A percentile compares a stretch with the other conserved stretches of the same genome.
These are phyloP conservation scores for Antrodiella citrinella DNA, from an alignment of 768 basidiomycete genomes.

Conservation along the genomic window DNA sequence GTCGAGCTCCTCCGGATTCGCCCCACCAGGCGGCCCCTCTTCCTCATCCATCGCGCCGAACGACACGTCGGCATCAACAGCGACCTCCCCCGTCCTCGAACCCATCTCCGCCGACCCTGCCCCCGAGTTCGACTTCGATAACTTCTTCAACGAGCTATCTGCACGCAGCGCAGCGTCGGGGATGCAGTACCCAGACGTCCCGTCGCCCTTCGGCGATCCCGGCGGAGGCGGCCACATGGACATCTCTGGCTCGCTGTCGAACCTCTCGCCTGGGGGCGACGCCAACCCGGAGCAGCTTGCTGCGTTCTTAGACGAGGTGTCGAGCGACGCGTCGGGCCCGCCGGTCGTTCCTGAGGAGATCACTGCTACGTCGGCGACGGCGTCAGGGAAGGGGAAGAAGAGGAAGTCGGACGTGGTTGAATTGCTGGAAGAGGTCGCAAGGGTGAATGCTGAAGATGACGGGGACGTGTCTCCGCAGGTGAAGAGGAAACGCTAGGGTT, in stretches of 20 bases:
- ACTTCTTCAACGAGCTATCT: constrained; percentile 33
- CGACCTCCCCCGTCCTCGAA: constrained; percentile 1
- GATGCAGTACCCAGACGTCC: not conserved
- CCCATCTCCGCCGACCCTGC: constrained; percentile 7
- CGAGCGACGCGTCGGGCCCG: constrained; percentile 5
- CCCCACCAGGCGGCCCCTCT: not conserved
- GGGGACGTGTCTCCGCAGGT: constrained; percentile 19
- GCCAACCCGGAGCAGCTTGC: constrained; percentile 30
- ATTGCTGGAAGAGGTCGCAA: constrained; percentile 11
- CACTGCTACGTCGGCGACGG: not conserved
- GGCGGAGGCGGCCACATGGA: constrained; percentile 14
- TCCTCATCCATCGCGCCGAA: not conserved
- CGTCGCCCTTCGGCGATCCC: not conserved
- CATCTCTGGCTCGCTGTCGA: constrained; percentile 23
- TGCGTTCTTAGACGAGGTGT: constrained; percentile 37
- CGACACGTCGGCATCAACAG: not conserved
- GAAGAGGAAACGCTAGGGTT: constrained; percentile 21
- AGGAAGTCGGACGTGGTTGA: constrained; percentile 24
- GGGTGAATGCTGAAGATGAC: constrained; percentile 5
- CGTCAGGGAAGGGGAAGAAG: constrained; percentile 13
- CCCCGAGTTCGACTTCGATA: constrained; percentile 31
- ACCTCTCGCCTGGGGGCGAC: constrained; percentile 24
- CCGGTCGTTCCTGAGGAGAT: not conserved
- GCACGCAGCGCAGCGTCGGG: constrained; percentile 10
- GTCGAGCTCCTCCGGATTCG: not conserved